A percentile compares a stretch with the other conserved stretches of the same genome.
Conservation (phyloP, 140 eudicot genomes). For the Oenanthe javanica region DNA sequence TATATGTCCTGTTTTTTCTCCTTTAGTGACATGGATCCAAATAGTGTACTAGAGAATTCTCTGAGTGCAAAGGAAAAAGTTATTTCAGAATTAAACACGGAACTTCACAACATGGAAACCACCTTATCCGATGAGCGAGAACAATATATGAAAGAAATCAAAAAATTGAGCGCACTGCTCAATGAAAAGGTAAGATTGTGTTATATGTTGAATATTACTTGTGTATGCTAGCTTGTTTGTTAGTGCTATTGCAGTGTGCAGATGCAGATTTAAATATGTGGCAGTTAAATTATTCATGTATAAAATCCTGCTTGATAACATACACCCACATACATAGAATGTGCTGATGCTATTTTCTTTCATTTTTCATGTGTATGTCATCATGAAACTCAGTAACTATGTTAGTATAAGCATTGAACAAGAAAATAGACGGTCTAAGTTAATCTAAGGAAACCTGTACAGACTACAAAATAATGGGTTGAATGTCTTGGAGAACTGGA, state of each 20-base stretch:
- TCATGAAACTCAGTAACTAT: background rate
- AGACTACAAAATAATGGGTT: background rate
- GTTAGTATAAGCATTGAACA: background rate
- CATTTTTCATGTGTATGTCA: background rate
- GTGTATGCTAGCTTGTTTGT: background rate
- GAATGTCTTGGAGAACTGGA: background rate
- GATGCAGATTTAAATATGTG: background rate
- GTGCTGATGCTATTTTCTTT: background rate
- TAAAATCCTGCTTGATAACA: background rate
- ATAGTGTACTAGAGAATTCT: slow-evolving; percentile 71
- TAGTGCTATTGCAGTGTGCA: background rate
- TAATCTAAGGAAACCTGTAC: background rate
- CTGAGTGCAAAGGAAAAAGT: slow-evolving; percentile 89
- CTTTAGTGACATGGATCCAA: slow-evolving; percentile 52
- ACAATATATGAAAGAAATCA: slow-evolving; percentile 70
- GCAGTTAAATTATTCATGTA: background rate
- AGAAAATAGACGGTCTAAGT: background rate
- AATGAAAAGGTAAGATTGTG: slow-evolving; percentile 63
- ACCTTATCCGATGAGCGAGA: slow-evolving; percentile 75
- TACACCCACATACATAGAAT: background rate
- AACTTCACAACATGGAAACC: slow-evolving; percentile 78
- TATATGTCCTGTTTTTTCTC: no score
- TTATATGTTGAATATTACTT: background rate
- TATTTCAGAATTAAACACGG: slow-evolving; percentile 84
- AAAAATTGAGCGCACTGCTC: slow-evolving; percentile 71